A percentile compares a stretch with the other conserved stretches of the same genome.
Evolutionary conservation across 345 rosid species (phyloP).

Genomic region (Mercurialis annua): DNA sequence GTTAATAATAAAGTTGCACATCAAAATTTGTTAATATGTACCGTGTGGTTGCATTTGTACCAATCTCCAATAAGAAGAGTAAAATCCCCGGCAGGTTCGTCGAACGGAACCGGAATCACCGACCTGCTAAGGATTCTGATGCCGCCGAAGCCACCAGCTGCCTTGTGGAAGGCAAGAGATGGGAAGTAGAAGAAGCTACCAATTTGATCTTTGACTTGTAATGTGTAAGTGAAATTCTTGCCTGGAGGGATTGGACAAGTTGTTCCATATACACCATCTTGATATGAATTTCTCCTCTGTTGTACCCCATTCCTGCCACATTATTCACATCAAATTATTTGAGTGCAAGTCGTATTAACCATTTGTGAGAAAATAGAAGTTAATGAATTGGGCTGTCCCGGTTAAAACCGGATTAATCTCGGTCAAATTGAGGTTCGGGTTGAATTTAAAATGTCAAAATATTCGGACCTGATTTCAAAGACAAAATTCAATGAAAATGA

Average conservation of each 20-base stretch:
- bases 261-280: slow-evolving; percentile 82
- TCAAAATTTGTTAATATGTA: slow-evolving; percentile 9
- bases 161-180: slow-evolving; percentile 59
- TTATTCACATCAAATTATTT: neutral
- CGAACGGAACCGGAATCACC: slow-evolving; percentile 71
- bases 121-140: slow-evolving; percentile 60
- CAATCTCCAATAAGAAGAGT: slow-evolving; percentile 84
- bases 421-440: too few relatives aligned
- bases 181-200: slow-evolving; percentile 82
- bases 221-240: slow-evolving; percentile 72
- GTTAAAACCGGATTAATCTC: too few relatives aligned
- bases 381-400: too few relatives aligned
- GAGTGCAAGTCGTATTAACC: too few relatives aligned
- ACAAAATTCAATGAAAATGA: too few relatives aligned
- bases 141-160: slow-evolving; percentile 83
- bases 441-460: too few relatives aligned
- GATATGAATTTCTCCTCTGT: slow-evolving; percentile 88
- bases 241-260: slow-evolving; percentile 85
- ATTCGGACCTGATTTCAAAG: too few relatives aligned
- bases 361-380: too few relatives aligned
- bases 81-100: slow-evolving; percentile 62
- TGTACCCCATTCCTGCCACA: slow-evolving; percentile 72
- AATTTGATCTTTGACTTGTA: slow-evolving; percentile 91
- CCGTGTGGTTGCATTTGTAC: slow-evolving; percentile 79
- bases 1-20: neutral